These are phyloP conservation scores for Acanthochlamys bracteata DNA, from an alignment of 106 monocot genomes.

Conservation along the genomic window DNA sequence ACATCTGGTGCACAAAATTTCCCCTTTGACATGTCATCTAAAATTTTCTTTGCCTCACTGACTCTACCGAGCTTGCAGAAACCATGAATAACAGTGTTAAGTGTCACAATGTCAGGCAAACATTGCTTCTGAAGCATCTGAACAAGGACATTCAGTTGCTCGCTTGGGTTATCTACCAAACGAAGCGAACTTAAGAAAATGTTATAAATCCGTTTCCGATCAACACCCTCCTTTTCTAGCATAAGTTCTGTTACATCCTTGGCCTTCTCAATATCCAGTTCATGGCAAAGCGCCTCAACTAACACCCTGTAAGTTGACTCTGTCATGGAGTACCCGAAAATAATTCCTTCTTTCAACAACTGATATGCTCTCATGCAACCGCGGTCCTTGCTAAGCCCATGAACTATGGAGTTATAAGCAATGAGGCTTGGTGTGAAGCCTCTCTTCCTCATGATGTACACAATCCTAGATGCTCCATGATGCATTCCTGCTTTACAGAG, in stretches of 20 bases:
- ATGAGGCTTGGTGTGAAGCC: slow-evolving; percentile 65
- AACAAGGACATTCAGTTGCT: slow-evolving; percentile 74
- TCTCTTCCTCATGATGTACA: slow-evolving; percentile 78
- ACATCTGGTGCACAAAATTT: slow-evolving; percentile 80
- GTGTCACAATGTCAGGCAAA: slow-evolving; percentile 63
- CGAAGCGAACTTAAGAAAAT: slow-evolving; percentile 61
- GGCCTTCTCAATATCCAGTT: slow-evolving; percentile 61
- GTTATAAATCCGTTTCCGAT: slow-evolving; percentile 61
- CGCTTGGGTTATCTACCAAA: slow-evolving; percentile 51
- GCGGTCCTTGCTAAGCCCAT: slow-evolving; percentile 51
- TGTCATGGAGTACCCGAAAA: slow-evolving; percentile 45
- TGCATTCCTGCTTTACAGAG: slow-evolving; percentile 49
- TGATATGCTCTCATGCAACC: slow-evolving; percentile 85
- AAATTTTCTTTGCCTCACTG: slow-evolving; percentile 59
- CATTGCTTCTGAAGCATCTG: slow-evolving; percentile 79
- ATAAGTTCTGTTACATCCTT: slow-evolving; percentile 63
- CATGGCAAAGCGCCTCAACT: slow-evolving; percentile 59
- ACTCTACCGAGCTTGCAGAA: slow-evolving; percentile 72
- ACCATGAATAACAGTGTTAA: slow-evolving; percentile 86
- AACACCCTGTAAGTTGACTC: slow-evolving; percentile 71
- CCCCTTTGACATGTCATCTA: slow-evolving; percentile 72
- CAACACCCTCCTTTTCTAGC: slow-evolving; percentile 25
- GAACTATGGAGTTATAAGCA: slow-evolving; percentile 82
- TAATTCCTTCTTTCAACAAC: slow-evolving; percentile 59
- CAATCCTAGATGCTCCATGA: slow-evolving; percentile 73